phyloP scores from a whole-genome alignment of 805 yeast species.

The Lipomyces oligophaga region DNA sequence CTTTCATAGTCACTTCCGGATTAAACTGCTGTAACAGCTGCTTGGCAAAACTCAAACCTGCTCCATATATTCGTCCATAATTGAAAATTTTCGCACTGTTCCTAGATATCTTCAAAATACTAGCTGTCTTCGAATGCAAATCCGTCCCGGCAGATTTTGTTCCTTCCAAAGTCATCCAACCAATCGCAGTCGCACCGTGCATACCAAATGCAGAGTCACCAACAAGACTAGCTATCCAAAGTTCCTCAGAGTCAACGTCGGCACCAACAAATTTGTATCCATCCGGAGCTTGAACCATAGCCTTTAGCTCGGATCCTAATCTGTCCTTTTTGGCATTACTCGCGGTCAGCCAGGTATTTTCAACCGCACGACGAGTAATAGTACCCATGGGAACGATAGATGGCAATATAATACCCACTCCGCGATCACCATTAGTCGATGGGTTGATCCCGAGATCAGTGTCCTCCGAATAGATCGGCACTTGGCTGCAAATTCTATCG shows the following conservation, averaged over 20 bases:
- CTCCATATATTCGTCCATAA: conserved; percentile 96
- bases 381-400: conserved; percentile 91
- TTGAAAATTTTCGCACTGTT: conserved; percentile 93
- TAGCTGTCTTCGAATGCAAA: conserved; percentile 89
- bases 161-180: conserved; percentile 99
- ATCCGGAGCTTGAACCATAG: conserved; percentile 77
- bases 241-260: conserved; percentile 96
- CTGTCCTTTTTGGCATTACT: conserved; percentile 83
- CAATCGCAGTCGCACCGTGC: conserved; percentile 95
- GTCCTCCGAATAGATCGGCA: conserved; percentile 60
- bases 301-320: conserved; percentile 89
- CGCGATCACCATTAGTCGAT: conserved; percentile 27
- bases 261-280: conserved; percentile 96
- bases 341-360: conserved; percentile 96
- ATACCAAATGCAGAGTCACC: conserved; percentile 86
- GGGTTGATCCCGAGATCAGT: conserved; percentile 25
- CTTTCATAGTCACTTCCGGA: conserved; percentile 58
- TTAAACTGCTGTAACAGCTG: conserved; percentile 80
- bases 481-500: conserved; percentile 76
- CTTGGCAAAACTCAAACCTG: conserved; percentile 88
- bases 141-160: conserved; percentile 88
- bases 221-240: conserved; percentile 94
- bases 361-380: conserved; percentile 92
- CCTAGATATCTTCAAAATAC: conserved; percentile 80
- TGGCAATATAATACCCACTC: conserved; percentile 76